Base-by-base conservation (phyloP, 306 rosid species). In the Pachyrhizus erosus region DNA sequence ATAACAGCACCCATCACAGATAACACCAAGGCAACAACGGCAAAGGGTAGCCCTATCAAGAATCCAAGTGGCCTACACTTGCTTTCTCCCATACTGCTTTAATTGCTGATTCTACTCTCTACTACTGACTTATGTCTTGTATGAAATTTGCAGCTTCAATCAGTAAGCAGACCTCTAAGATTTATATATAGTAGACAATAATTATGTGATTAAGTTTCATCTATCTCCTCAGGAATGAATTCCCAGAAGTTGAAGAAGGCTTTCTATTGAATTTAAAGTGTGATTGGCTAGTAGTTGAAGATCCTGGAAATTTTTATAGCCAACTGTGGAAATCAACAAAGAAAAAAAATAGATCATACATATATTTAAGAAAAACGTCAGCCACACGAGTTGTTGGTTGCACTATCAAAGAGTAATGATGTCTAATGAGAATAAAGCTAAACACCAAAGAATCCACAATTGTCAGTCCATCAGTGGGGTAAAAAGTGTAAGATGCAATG, bases 31-130 rank as follows among this genome's bases (percentile, higher is more conserved):
- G 67, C 26, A 60, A 60, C 0, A 58, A 58, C 5, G 0, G 66
- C 66, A 24, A 58, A 58, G 66, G 66, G 66, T 58, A 58, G 67
- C 18, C 67, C 67, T 60, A 60, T 60, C 37, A 60, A 24, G 67
- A 60, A 60, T 60, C 67, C 37, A 24, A 60, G 37, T 60, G 67
- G 67, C 18, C 67, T 60, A 13, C 67, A 26, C n/a, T 60, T 60
- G 26, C 67, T 24, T 60, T 60, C 37, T 60, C 37, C 67, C 67
- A 60, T 24, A 12, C 3, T 60, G 18, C 18, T 12, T 60, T 60
- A 26, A 60, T 26, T 60, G n/a, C 67, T 60, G 67, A 24, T 60
- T 58, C 34, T 11, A 29, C 15, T 24, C 34, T 23, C 33, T 58
- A 10, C 33, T 58, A 10, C 17, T 58, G 34, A 4, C 12, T 2